These are phyloP conservation scores for Neofusicoccum umdonicola DNA, from an alignment of 2,329 filamentous ascomycete genomes.

Conservation along the genomic window DNA sequence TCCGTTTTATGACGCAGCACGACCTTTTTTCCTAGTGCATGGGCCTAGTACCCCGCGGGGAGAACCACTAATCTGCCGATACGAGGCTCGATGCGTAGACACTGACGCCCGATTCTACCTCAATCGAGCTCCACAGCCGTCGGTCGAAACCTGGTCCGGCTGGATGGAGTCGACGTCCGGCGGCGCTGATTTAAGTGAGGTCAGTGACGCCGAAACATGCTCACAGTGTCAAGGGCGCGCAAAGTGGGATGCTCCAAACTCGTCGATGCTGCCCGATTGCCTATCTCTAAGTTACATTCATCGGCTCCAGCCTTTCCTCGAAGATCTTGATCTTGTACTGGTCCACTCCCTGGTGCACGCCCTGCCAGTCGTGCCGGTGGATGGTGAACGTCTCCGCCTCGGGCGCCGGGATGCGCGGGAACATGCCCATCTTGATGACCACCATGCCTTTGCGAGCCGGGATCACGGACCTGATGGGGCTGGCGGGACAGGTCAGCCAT, in stretches of 20 bases:
- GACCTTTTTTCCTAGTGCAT: not conserved
- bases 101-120: too few species aligned
- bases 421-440: slow-evolving; percentile 52
- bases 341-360: slow-evolving; percentile 35
- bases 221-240: too few species aligned
- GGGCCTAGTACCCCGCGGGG: not conserved
- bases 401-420: slow-evolving; percentile 47
- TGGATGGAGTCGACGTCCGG: too few species aligned
- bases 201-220: too few species aligned
- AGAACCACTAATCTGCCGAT: not conserved
- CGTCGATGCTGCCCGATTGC: not conserved
- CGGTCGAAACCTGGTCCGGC: too few species aligned
- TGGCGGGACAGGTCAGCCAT: slow-evolving; percentile 21
- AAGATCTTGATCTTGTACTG: slow-evolving; percentile 41
- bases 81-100: not conserved
- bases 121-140: too few species aligned
- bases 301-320: slow-evolving; percentile 36
- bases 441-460: slow-evolving; percentile 37
- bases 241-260: too few species aligned
- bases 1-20: not conserved
- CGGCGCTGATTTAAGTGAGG: too few species aligned
- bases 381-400: slow-evolving; percentile 46
- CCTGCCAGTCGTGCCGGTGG: slow-evolving; percentile 47
- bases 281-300: not conserved
- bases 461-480: slow-evolving; percentile 49